Conservation (phyloP, 768 basidiomycete species). For the Amanita pseudoporphyria region DNA sequence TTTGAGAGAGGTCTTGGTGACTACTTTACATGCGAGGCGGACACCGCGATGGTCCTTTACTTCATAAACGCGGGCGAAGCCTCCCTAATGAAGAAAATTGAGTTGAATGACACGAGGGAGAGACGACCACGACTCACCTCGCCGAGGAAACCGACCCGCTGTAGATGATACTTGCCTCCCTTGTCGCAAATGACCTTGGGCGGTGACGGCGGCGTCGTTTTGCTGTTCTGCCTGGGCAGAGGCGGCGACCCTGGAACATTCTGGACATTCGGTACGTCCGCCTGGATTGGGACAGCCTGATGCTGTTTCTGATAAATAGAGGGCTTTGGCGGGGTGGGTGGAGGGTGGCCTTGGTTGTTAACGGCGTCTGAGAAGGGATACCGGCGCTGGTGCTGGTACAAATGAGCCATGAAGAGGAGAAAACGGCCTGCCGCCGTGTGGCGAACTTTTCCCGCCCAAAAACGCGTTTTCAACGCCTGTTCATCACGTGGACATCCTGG, state of each 20-base stretch:
- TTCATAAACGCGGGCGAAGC: slow-evolving; percentile 95
- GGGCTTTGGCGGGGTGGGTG: slow-evolving; percentile 3
- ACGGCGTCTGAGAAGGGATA: slow-evolving; percentile 23
- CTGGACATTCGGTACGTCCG: slow-evolving; percentile 27
- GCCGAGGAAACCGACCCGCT: slow-evolving; percentile 76
- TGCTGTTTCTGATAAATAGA: slow-evolving; percentile 7
- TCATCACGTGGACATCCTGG: not conserved
- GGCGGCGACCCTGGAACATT: slow-evolving; percentile 50
- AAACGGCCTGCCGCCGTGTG: slow-evolving; percentile 8
- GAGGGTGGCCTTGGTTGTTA: slow-evolving; percentile 18
- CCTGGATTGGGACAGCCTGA: slow-evolving; percentile 14
- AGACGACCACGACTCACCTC: slow-evolving; percentile 45
- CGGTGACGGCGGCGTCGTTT: slow-evolving; percentile 73
- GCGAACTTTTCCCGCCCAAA: not conserved
- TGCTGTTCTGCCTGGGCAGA: slow-evolving; percentile 72
- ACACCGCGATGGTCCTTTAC: slow-evolving; percentile 63
- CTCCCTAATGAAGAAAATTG: slow-evolving; percentile 41
- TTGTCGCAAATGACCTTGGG: slow-evolving; percentile 69
- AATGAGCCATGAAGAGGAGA: slow-evolving; percentile 8
- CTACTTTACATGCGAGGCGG: slow-evolving; percentile 84
- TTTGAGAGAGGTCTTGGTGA: slow-evolving; percentile 85
- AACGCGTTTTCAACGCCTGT: slow-evolving; percentile 8
- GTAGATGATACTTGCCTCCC: slow-evolving; percentile 43
- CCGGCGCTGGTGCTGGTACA: slow-evolving; percentile 4
- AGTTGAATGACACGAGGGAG: slow-evolving; percentile 17